Base-by-base conservation (phyloP, 139 green algal genomes). In the Picochlorum sp. region DNA sequence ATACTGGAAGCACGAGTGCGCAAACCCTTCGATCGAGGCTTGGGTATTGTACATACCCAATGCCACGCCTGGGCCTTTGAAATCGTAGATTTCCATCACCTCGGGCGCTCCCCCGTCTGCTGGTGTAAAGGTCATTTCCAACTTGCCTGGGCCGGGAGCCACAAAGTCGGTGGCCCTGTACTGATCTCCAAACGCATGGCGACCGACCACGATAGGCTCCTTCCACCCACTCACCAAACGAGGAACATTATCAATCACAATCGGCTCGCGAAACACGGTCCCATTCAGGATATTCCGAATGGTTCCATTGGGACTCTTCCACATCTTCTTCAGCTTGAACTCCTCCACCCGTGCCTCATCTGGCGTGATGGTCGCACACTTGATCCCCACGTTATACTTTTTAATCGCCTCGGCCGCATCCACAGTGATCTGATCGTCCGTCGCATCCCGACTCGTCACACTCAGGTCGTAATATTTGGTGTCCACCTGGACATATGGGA, bases 1-100 rank as follows among this genome's bases (percentile, higher is more conserved):
- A 59, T 91, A 92, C 78, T 95, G 79, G 73, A 97, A 94, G 74
- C 85, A 97, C n/a, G 75, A 72, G 60, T 84, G 58, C 10, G 90
- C 92, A 80, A 98, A 97, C 62, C 89, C 90, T 49, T 49, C 73
- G 72, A 98, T 97, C 57, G 75, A 88, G 58, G 92, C 87, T 52
- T 98, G 86, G 0, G 87, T 97, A 86, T 98, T 98, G 86, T 95
- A 98, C 90, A 95, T 96, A 62, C 58, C 74, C 77, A 95, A 77
- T 4, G 50, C 82, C 4, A 96, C 89, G 50, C 88, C 87, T 15
- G 77, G 15, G 67, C 72, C 71, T 49, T 77, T 66, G 59, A 77
- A 77, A n/a, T 77, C 31, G 38, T 69, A 76, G 18, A 85, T 72
- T 62, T 92, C 79, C 9, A 74, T 80, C 30, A 62, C 83, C 59